Conservation (phyloP, 2,329 filamentous ascomycete genomes). For the Pseudogymnoascus sp. region DNA sequence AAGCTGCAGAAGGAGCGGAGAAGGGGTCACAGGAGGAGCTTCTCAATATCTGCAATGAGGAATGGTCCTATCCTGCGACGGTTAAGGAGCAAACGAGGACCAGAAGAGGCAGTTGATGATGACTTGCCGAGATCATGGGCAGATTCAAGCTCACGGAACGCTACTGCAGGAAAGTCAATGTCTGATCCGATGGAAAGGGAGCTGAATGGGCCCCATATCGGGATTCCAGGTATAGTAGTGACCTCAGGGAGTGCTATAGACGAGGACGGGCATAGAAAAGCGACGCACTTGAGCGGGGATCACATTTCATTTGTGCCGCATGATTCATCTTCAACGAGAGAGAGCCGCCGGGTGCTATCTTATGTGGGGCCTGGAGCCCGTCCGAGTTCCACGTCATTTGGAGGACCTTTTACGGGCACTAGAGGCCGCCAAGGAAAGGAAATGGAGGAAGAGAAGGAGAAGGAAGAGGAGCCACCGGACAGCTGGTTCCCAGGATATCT, state of each 20-base stretch:
- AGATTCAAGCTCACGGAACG: background rate
- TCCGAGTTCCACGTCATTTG: background rate
- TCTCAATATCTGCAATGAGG: background rate
- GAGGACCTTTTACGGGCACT: slow-evolving; percentile 15
- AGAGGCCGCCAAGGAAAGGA: slow-evolving; percentile 33
- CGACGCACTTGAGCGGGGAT: background rate
- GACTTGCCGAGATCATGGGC: background rate
- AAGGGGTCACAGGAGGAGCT: slow-evolving; percentile 4
- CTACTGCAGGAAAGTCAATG: background rate
- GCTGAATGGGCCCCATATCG: background rate
- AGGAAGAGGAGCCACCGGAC: slow-evolving; percentile 53
- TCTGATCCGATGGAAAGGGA: background rate
- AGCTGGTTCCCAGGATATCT: slow-evolving; percentile 44
- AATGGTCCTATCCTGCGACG: background rate
- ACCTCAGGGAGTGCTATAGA: background rate
- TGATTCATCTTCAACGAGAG: background rate
- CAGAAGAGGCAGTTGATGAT: background rate
- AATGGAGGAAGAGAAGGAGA: slow-evolving; percentile 50
- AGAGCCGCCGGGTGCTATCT: background rate
- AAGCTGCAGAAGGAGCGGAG: slow-evolving; percentile 30
- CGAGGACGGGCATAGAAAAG: background rate
- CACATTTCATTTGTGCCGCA: slow-evolving; percentile 1
- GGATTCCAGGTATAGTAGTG: background rate
- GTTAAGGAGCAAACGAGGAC: background rate
- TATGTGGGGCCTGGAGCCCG: background rate